Evolutionary conservation across 208 protist species (phyloP).

Genomic region (Naegleria lovaniensis): DNA sequence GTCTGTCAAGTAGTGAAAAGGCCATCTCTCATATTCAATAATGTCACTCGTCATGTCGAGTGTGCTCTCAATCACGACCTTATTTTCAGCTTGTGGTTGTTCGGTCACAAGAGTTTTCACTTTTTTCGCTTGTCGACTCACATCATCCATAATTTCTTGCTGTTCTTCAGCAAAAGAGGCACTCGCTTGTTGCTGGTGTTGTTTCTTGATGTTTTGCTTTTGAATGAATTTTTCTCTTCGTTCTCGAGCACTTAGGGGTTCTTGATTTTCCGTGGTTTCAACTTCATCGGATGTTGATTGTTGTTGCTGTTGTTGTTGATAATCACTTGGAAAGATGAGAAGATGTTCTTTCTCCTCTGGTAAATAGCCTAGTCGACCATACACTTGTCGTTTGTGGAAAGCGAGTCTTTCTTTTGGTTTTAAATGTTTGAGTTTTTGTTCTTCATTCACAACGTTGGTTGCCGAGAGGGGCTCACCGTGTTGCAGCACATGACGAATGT

Average conservation of each 20-base stretch:
- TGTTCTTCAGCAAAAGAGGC: neutral
- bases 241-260: neutral
- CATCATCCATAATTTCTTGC: neutral
- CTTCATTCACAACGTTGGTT: neutral
- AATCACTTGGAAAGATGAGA: neutral
- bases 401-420: neutral
- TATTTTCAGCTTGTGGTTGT: slow-evolving; percentile 36
- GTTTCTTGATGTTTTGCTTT: neutral
- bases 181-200: neutral
- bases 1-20: slow-evolving; percentile 50
- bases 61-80: slow-evolving; percentile 49
- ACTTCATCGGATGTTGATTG: too few species aligned
- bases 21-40: slow-evolving; percentile 50
- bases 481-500: neutral
- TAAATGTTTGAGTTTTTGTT: neutral
- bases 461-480: neutral
- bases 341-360: neutral
- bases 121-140: neutral
- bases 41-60: slow-evolving; percentile 35
- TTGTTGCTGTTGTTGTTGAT: neutral
- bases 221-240: neutral
- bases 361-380: neutral
- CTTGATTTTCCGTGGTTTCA: too few species aligned
- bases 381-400: neutral
- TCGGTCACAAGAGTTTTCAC: slow-evolving; percentile 38